These are phyloP conservation scores for Plasmodium vinckei DNA, from an alignment of 169 alveolate genomes.

Conservation along the genomic window DNA sequence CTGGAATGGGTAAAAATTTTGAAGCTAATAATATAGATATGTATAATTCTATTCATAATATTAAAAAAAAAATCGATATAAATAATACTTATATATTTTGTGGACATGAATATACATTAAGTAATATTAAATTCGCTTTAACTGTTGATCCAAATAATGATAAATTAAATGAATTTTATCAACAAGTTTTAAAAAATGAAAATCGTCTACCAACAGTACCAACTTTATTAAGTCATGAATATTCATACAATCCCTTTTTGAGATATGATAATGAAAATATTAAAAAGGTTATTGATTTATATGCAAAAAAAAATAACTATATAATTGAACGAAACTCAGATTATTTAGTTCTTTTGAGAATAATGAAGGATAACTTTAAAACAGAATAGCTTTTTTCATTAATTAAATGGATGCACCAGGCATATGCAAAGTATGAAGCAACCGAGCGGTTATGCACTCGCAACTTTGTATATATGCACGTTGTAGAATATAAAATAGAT, in stretches of 20 bases:
- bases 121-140: constrained; percentile 54
- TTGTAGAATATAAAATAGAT: no score
- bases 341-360: constrained; percentile 27
- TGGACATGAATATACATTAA: constrained; percentile 69
- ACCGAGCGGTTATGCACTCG: no score
- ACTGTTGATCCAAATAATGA: constrained; percentile 27
- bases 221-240: constrained; percentile 39
- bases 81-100: constrained; percentile 39
- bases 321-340: constrained; percentile 23
- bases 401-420: no score
- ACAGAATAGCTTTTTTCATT: neutral
- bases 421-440: no score
- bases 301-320: constrained; percentile 40
- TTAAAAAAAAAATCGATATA: constrained; percentile 32
- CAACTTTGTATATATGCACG: no score
- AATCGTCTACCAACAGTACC: constrained; percentile 39
- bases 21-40: constrained; percentile 46
- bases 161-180: constrained; percentile 21
- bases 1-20: constrained; percentile 69
- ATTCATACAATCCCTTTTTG: constrained; percentile 48
- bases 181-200: constrained; percentile 12
- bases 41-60: constrained; percentile 25
- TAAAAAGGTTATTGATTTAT: constrained; percentile 12
- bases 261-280: constrained; percentile 29
- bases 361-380: constrained; percentile 65